Conservation (phyloP, 805 yeast genomes). For the Jamesozyma gamospora region DNA sequence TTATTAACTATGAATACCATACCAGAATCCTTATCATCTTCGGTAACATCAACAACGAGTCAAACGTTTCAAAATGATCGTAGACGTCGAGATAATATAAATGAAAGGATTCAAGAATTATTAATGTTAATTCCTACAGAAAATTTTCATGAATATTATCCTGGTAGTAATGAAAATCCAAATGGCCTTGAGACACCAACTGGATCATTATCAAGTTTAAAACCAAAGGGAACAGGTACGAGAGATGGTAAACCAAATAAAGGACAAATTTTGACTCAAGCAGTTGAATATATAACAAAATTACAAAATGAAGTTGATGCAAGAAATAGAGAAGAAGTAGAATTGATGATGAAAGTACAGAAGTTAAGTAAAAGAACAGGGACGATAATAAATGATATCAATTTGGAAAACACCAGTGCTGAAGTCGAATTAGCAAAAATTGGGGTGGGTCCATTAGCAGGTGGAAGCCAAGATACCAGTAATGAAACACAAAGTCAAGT, state of each 20-base stretch:
- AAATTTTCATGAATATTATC: conserved; percentile 34
- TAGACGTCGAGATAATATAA: conserved; percentile 46
- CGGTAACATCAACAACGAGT: conserved; percentile 15
- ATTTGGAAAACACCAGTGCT: conserved; percentile 62
- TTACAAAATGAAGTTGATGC: conserved; percentile 68
- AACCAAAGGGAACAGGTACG: conserved; percentile 48
- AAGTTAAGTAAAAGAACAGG: conserved; percentile 39
- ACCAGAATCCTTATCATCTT: conserved; percentile 13
- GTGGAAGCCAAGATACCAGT: conserved; percentile 1
- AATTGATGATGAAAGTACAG: conserved; percentile 50
- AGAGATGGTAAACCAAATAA: conserved; percentile 80
- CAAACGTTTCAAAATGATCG: conserved; percentile 29
- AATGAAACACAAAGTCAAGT: background rate
- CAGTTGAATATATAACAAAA: conserved; percentile 60
- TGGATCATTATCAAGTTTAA: conserved; percentile 6
- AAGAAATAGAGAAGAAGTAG: conserved; percentile 71
- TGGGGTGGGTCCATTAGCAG: conserved; percentile 73
- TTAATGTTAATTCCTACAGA: conserved; percentile 36
- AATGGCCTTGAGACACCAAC: conserved; percentile 5
- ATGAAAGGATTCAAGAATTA: conserved; percentile 47
- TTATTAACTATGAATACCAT: conserved; percentile 5
- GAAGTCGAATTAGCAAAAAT: conserved; percentile 65
- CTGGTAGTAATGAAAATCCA: conserved; percentile 6
- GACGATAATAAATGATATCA: conserved; percentile 33
- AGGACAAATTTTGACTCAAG: conserved; percentile 68